Percentiles rank a stretch among this genome's conserved stretches.
Conservation (phyloP, 768 basidiomycete species). For the Tricholoma sp. region DNA sequence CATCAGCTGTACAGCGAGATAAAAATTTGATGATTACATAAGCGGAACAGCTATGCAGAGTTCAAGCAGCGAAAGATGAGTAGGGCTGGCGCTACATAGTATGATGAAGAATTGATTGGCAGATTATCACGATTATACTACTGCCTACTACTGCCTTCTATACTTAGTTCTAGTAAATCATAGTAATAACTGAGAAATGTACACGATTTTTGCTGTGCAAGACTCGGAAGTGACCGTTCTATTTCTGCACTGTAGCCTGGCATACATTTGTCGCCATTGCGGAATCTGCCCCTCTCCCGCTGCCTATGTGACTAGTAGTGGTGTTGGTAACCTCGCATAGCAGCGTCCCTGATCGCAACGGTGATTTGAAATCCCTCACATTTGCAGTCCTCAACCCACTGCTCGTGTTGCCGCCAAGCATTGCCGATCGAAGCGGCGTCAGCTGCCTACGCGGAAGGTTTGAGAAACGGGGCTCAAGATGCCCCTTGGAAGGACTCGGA, state of each 20-base stretch:
- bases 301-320: neutral
- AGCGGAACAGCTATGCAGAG: too few relatives aligned
- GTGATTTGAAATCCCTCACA: neutral
- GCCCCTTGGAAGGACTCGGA: neutral
- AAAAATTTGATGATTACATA: too few relatives aligned
- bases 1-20: too few relatives aligned
- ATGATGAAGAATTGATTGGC: too few relatives aligned
- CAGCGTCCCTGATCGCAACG: neutral
- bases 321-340: neutral
- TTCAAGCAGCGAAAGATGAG: too few relatives aligned
- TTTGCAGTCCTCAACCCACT: neutral
- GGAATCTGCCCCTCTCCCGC: neutral
- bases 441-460: slow-evolving; percentile 9
- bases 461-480: neutral
- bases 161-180: too few relatives aligned
- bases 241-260: neutral
- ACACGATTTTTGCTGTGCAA: neutral
- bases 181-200: neutral
- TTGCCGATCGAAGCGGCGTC: neutral
- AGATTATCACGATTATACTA: too few relatives aligned
- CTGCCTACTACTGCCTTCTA: too few relatives aligned
- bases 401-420: neutral
- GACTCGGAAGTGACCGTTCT: neutral
- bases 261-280: neutral
- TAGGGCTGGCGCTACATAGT: too few relatives aligned